phyloP scores from a whole-genome alignment of 371 early-diverging fungal species.

The Zopfochytrium polystomum region DNA sequence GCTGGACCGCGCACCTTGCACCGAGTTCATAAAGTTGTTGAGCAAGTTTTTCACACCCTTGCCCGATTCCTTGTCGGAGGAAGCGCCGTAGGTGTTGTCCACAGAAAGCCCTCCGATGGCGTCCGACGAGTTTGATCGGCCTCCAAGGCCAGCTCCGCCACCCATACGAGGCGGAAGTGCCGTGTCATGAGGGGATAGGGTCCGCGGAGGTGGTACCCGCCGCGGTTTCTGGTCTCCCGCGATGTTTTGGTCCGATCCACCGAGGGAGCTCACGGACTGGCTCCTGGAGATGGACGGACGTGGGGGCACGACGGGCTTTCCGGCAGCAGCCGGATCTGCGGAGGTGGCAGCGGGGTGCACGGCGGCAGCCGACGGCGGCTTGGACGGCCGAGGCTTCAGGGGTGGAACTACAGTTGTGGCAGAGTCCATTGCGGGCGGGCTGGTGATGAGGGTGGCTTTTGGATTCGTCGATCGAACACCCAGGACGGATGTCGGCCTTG shows the following conservation, averaged over 20 bases:
- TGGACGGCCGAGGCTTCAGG: background rate
- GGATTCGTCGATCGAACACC: too few species aligned
- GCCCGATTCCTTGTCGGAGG: background rate
- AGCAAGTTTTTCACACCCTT: background rate
- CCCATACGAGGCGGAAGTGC: background rate
- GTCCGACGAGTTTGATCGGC: background rate
- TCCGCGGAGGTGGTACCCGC: background rate
- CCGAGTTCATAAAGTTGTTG: conserved; percentile 2
- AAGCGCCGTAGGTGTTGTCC: background rate
- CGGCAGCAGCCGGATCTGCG: background rate
- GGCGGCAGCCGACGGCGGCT: background rate
- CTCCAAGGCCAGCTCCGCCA: background rate
- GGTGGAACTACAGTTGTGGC: background rate
- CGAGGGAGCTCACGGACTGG: background rate
- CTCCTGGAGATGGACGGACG: background rate
- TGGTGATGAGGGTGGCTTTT: background rate
- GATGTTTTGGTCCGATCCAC: background rate
- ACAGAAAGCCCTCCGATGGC: background rate
- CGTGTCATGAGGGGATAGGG: background rate
- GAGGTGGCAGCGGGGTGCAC: background rate
- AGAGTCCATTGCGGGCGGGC: background rate
- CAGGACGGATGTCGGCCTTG: too few species aligned
- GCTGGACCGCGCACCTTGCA: background rate
- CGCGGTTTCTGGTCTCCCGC: background rate
- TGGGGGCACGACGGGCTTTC: background rate